Percentiles rank a stretch among this genome's conserved stretches.
phyloP scores from a whole-genome alignment of 352 stramenopile species.

The Phytophthora lateralis region DNA sequence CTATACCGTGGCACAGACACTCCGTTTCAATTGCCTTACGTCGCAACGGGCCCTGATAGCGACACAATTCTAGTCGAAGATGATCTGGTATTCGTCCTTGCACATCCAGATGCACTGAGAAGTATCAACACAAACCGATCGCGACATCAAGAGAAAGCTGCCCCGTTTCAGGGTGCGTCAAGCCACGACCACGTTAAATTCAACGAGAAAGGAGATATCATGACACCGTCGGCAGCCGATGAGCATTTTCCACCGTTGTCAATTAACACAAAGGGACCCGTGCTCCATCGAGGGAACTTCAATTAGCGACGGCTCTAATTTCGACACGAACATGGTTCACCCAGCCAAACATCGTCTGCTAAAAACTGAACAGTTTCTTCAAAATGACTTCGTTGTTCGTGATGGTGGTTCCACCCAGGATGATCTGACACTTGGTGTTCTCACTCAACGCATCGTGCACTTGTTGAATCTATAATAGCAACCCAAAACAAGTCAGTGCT shows the following conservation, averaged over 20 bases:
- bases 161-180: conserved; percentile 1
- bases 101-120: conserved; percentile 42
- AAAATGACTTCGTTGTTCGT: conserved; percentile 73
- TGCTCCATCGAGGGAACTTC: conserved; percentile 10
- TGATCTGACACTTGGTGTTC: conserved; percentile 58
- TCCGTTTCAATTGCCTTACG: conserved; percentile 55
- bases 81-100: conserved; percentile 67
- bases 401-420: conserved; percentile 75
- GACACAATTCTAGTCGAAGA: conserved; percentile 51
- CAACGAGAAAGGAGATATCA: conserved; percentile 3
- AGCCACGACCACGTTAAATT: conserved; percentile 21
- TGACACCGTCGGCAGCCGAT: not conserved
- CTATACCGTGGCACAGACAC: conserved; percentile 51
- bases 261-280: conserved; percentile 8
- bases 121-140: conserved; percentile 15
- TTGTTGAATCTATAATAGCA: conserved; percentile 59
- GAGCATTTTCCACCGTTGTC: conserved; percentile 12
- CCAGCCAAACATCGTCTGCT: conserved; percentile 4
- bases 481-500: conserved; percentile 4
- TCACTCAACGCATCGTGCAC: conserved; percentile 60
- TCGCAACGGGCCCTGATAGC: conserved; percentile 51
- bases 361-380: conserved; percentile 55
- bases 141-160: conserved; percentile 13
- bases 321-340: conserved; percentile 10
- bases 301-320: conserved; percentile 15